Conservation (phyloP, 306 rosid species). For the Prosopis cineraria region DNA sequence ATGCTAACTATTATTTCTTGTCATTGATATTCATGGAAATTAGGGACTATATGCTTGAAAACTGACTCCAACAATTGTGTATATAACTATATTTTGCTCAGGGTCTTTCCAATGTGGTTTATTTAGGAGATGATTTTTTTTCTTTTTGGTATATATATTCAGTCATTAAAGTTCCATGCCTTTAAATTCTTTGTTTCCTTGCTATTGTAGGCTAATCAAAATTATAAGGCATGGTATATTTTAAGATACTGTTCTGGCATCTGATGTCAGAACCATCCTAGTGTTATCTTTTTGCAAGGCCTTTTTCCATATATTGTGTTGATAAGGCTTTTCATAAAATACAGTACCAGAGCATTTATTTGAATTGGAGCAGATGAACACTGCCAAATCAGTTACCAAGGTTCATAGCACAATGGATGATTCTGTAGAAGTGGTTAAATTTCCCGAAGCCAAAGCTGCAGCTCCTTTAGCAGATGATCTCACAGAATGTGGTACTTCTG, state of each 20-base stretch:
- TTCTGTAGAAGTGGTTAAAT: conserved; percentile 45
- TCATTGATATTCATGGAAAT: conserved; percentile 26
- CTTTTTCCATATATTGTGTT: conserved; percentile 21
- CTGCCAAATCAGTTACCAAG: conserved; percentile 36
- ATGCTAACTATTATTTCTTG: conserved; percentile 13
- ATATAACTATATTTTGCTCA: neutral
- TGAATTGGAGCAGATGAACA: conserved; percentile 35
- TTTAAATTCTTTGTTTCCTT: neutral
- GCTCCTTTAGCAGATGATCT: conserved; percentile 38
- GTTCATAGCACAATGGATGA: conserved; percentile 31
- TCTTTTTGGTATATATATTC: neutral
- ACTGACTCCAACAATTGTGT: neutral
- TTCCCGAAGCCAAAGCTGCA: conserved; percentile 31
- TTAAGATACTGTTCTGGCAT: conserved; percentile 12
- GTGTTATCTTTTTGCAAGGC: conserved; percentile 10
- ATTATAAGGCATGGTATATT: conserved; percentile 22
- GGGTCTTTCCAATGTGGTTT: conserved; percentile 1
- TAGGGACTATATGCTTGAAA: neutral
- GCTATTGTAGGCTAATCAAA: neutral
- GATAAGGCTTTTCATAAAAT: conserved; percentile 36
- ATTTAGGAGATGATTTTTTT: neutral
- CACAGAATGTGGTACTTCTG: conserved; percentile 34
- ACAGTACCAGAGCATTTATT: conserved; percentile 44
- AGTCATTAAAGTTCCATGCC: neutral
- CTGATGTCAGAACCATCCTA: conserved; percentile 25